Conservation (phyloP, 192 early-diverging fungal genomes). For the Backusella psychrophila region DNA sequence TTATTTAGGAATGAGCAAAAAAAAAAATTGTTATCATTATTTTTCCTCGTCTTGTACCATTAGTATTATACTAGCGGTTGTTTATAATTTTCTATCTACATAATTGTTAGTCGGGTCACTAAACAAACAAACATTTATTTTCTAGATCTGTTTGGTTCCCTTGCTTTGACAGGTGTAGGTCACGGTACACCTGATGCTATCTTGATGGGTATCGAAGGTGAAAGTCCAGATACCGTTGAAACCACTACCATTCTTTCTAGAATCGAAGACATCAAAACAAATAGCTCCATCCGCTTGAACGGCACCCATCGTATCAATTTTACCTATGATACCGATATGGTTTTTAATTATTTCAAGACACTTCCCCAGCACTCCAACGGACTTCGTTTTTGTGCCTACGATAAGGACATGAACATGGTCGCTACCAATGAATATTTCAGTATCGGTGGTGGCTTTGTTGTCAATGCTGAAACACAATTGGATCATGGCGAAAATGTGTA, state of each 20-base stretch:
- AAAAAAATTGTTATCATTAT: neutral
- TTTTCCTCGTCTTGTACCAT: neutral
- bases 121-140: neutral
- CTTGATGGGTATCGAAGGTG: constrained; percentile 88
- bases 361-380: constrained; percentile 96
- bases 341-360: constrained; percentile 83
- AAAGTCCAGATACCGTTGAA: constrained; percentile 80
- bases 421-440: constrained; percentile 96
- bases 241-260: constrained; percentile 76
- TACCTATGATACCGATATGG: constrained; percentile 74
- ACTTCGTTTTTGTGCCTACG: constrained; percentile 89
- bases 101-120: neutral
- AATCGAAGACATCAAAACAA: constrained; percentile 74
- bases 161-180: constrained; percentile 92
- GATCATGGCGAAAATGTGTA: constrained; percentile 62
- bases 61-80: neutral
- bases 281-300: constrained; percentile 69
- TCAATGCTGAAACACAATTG: constrained; percentile 84
- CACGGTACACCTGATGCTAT: constrained; percentile 93
- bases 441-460: constrained; percentile 94
- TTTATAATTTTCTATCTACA: neutral
- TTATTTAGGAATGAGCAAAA: neutral
- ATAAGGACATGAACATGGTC: constrained; percentile 74
- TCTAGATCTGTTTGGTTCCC: constrained; percentile 87
- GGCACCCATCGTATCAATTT: constrained; percentile 77